phyloP scores from a whole-genome alignment of 495 filamentous ascomycete genomes.

The Daldinia caldariorum region DNA sequence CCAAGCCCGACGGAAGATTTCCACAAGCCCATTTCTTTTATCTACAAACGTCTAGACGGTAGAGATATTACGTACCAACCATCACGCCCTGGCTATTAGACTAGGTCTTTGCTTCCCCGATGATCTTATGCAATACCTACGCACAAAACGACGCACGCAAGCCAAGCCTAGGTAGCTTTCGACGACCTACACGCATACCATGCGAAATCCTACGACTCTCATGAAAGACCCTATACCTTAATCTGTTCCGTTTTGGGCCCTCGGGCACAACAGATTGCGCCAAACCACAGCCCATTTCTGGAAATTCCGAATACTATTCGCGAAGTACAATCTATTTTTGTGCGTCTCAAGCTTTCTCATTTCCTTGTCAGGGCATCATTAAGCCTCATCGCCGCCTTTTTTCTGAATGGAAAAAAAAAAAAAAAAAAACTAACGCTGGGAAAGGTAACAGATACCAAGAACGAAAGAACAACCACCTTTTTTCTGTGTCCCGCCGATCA shows the following conservation, averaged over 20 bases:
- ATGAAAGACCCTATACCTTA: background rate
- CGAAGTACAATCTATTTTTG: slow-evolving; percentile 45
- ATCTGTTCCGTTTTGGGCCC: slow-evolving; percentile 3
- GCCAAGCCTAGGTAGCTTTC: too few relatives aligned
- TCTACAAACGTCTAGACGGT: too few relatives aligned
- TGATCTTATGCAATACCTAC: too few relatives aligned
- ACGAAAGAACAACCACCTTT: slow-evolving; percentile 9
- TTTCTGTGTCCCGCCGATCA: slow-evolving; percentile 28
- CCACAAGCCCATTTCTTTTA: too few relatives aligned
- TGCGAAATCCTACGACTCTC: slow-evolving; percentile 20
- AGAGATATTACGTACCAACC: too few relatives aligned
- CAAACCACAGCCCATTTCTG: slow-evolving; percentile 18
- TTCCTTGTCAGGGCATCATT: slow-evolving; percentile 27
- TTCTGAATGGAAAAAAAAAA: too few relatives aligned
- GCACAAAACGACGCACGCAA: too few relatives aligned
- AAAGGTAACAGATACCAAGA: slow-evolving; percentile 1
- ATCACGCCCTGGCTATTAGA: too few relatives aligned
- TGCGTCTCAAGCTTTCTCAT: slow-evolving; percentile 40
- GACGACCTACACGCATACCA: slow-evolving; percentile 18
- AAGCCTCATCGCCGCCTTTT: slow-evolving; percentile 22
- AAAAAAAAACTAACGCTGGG: slow-evolving; percentile 27
- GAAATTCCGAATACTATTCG: slow-evolving; percentile 44
- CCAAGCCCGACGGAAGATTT: too few relatives aligned
- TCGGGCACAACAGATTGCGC: too few relatives aligned
- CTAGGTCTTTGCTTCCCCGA: too few relatives aligned